These are phyloP conservation scores for Poa pratensis DNA, from an alignment of 176 grass and related monocot genomes.

Conservation along the genomic window DNA sequence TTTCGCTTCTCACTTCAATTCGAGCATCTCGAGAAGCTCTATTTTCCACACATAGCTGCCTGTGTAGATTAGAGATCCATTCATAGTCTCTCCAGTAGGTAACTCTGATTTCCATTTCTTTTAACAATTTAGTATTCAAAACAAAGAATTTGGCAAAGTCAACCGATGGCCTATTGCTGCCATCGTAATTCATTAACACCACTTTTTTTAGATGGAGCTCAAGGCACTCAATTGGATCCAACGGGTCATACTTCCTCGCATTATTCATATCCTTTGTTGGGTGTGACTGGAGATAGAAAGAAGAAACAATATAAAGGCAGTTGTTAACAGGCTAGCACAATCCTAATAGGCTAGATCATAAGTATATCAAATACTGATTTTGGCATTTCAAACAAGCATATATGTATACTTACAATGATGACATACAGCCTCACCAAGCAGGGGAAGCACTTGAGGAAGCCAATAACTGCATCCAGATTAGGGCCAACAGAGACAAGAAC, in stretches of 20 bases:
- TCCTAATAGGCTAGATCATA: background rate
- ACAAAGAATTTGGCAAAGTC: conserved; percentile 29
- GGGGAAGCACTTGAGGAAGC: conserved; percentile 6
- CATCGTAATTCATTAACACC: background rate
- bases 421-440: background rate
- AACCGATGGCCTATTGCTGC: background rate
- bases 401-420: conserved; percentile 27
- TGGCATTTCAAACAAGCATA: background rate
- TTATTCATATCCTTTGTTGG: background rate
- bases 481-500: background rate
- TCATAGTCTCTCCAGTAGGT: too few species aligned
- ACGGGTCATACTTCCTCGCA: background rate
- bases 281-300: background rate
- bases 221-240: conserved; percentile 15
- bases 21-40: background rate
- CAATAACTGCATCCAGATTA: background rate
- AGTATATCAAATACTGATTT: background rate
- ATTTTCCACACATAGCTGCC: background rate
- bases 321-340: background rate
- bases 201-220: conserved; percentile 12
- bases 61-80: background rate
- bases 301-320: background rate
- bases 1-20: background rate
- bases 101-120: background rate
- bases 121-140: background rate